phyloP scores from a whole-genome alignment of 2,329 filamentous ascomycete species.

The Pseudocercospora crystallina region DNA sequence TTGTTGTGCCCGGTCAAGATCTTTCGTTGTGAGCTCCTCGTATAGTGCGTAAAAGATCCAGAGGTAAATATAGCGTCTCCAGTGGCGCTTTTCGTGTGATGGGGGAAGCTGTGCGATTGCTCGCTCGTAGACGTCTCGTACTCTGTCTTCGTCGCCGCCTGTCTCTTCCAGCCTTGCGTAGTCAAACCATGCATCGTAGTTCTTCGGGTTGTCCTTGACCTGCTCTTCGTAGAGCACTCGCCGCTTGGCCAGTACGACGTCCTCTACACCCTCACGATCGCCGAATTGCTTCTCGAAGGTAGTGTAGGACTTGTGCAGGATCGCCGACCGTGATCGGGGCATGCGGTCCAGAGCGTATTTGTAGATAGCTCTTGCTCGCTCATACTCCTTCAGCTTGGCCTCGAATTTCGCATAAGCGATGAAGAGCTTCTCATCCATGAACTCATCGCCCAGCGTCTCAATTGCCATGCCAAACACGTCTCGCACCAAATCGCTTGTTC shows the following conservation, averaged over 20 bases:
- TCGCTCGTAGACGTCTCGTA: conserved; percentile 90
- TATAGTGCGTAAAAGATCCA: conserved; percentile 97
- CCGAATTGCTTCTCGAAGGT: conserved; percentile 98
- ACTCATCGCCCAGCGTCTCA: conserved; percentile 87
- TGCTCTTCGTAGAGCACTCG: conserved; percentile 92
- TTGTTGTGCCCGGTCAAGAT: conserved; percentile 75
- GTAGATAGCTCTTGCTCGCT: conserved; percentile 90
- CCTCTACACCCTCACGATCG: conserved; percentile 87
- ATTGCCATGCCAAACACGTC: conserved; percentile 89
- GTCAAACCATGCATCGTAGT: conserved; percentile 97
- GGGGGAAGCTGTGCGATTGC: conserved; percentile 94
- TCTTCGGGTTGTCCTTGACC: conserved; percentile 89
- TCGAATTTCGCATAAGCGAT: conserved; percentile 95
- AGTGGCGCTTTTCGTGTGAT: conserved; percentile 94
- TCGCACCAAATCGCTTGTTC: conserved; percentile 84
- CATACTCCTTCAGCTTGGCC: conserved; percentile 90
- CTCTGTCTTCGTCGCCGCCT: conserved; percentile 75
- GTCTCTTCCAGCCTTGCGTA: conserved; percentile 88
- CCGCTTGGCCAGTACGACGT: conserved; percentile 92
- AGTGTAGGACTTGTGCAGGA: conserved; percentile 89
- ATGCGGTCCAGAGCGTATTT: conserved; percentile 93
- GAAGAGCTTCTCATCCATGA: conserved; percentile 94
- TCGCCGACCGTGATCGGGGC: conserved; percentile 79
- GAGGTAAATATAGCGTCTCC: conserved; percentile 94
- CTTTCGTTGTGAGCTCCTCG: conserved; percentile 84